Evolutionary conservation across 352 stramenopile genomes (phyloP), one percentile per base, ranked within the genome.

Genomic region (Saprolegnia parasitica): DNA sequence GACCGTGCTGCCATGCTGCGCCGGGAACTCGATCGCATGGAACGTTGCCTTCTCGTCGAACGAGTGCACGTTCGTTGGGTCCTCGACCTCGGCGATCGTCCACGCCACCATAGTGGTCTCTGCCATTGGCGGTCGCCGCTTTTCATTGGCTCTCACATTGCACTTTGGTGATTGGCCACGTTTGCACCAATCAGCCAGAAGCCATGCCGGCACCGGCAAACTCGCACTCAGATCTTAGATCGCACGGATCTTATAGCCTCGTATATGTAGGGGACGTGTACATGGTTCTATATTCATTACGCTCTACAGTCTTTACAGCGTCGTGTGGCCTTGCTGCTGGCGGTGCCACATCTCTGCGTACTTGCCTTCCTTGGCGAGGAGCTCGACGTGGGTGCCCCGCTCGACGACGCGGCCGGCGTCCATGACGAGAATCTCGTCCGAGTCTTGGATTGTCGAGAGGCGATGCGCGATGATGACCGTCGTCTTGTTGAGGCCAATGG

Each of bases 341-440:
- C 77, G 76, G 37, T 74, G 68, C 79, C 84, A 89, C 77, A 94
- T 88, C 56, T 88, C 79, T 32, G 84, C 77, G 73, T 96, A 96
- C 73, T 89, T 88, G 56, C 88, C 79, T 6, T 71, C 70, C 29
- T 84, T 72, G 37, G 77, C 75, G 73, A 98, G 75, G 39, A 98
- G 76, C 65, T 96, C 79, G 21, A 84, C 65, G 68, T 98, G 94
- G 26, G 81, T 93, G 23, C 94, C 94, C 42, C 88, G 73, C 72
- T 98, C 90, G n/a, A 92, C 76, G 24, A 98, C 81, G 21, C 73
- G 66, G 21, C 92, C 92, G 37, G 93, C 75, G 73, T 96, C 78
- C 26, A 98, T 81, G 11, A 98, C 92, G 73, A 97, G 78, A 73
- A 98, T 98, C 77, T 94, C 77, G 56, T 94, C 83, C 5, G 80